A percentile compares a stretch with the other conserved stretches of the same genome.
These are phyloP conservation scores for Parsonsia alboflavescens DNA, from an alignment of 257 asterid genomes.

Conservation along the genomic window DNA sequence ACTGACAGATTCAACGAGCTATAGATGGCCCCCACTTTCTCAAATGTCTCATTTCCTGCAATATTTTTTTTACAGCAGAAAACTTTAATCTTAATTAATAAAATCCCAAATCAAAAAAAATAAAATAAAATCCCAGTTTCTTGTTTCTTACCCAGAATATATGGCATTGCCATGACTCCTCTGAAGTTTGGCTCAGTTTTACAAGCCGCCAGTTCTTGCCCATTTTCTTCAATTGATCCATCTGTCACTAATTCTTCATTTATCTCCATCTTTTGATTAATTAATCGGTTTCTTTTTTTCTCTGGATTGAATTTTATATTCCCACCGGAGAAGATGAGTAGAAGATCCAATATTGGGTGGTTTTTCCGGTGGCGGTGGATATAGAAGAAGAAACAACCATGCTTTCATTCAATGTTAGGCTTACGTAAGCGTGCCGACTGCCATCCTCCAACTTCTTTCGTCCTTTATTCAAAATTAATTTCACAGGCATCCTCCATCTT, in stretches of 20 bases:
- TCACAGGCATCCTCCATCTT: no score
- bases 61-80: background rate
- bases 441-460: no score
- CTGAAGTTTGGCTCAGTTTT: constrained; percentile 1
- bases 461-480: no score
- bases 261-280: background rate
- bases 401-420: no score
- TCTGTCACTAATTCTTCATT: background rate
- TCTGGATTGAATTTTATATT: background rate
- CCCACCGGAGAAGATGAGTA: background rate
- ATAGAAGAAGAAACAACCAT: no score
- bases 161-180: constrained; percentile 17
- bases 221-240: background rate
- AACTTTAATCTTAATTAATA: background rate
- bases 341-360: background rate
- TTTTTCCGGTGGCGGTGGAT: no score
- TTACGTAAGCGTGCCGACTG: no score
- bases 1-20: constrained; percentile 26
- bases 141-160: constrained; percentile 11
- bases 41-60: constrained; percentile 31
- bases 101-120: background rate
- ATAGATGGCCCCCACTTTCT: constrained; percentile 32
- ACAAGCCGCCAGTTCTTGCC: background rate
- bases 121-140: background rate
- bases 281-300: background rate